These are phyloP conservation scores for Podospora conica DNA, from an alignment of 495 filamentous ascomycete genomes.

Conservation along the genomic window DNA sequence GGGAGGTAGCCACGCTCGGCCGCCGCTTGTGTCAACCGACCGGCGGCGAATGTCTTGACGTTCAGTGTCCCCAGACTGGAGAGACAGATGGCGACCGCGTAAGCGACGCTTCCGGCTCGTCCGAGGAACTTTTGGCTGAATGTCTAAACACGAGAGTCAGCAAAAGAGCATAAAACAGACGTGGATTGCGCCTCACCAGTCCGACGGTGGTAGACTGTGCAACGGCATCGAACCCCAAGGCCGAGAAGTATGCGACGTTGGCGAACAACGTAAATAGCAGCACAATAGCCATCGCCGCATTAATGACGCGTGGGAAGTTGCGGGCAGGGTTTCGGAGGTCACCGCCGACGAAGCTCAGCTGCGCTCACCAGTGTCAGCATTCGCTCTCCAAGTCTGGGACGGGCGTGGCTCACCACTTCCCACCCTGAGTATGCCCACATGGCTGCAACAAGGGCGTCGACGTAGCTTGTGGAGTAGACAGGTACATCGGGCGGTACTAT, in stretches of 20 bases:
- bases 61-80: conserved; percentile 9
- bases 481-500: background rate
- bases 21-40: conserved; percentile 6
- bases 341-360: conserved; percentile 7
- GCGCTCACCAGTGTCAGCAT: background rate
- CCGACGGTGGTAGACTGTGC: conserved; percentile 7
- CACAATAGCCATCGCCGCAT: conserved; percentile 3
- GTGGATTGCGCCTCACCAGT: background rate
- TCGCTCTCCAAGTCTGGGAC: too few species aligned
- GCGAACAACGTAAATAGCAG: conserved; percentile 1
- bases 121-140: conserved; percentile 7
- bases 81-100: conserved; percentile 8
- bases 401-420: conserved; percentile 1
- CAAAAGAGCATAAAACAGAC: background rate
- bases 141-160: background rate
- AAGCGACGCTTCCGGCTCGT: conserved; percentile 5
- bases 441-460: conserved; percentile 6
- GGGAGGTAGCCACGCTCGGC: conserved; percentile 7
- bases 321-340: conserved; percentile 1
- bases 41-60: conserved; percentile 7
- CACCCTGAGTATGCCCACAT: conserved; percentile 10
- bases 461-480: background rate
- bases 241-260: conserved; percentile 6
- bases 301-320: conserved; percentile 9
- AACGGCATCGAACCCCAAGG: background rate